These are phyloP conservation scores for Tulasnella sp. DNA, from an alignment of 768 basidiomycete species.

Conservation along the genomic window DNA sequence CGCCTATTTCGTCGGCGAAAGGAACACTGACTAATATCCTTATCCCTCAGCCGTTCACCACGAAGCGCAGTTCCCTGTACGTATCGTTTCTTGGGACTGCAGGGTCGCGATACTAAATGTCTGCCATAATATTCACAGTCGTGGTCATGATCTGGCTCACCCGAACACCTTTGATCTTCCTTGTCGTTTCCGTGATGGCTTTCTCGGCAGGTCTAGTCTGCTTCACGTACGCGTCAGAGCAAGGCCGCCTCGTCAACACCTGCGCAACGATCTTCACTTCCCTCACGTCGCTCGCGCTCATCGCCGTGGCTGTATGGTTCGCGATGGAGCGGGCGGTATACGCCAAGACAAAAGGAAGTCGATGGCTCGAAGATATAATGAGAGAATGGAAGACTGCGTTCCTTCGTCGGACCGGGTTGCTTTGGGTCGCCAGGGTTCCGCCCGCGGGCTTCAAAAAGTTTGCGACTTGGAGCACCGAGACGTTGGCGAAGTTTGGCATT, in stretches of 20 bases:
- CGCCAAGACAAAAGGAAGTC: conserved; percentile 26
- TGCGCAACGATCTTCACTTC: conserved; percentile 34
- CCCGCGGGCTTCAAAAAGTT: neutral
- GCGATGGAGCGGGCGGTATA: conserved; percentile 34
- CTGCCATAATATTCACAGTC: neutral
- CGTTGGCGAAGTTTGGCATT: neutral
- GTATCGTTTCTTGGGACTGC: conserved; percentile 44
- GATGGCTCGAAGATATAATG: conserved; percentile 8
- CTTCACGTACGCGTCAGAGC: conserved; percentile 32
- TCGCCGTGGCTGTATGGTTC: conserved; percentile 36
- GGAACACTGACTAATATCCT: neutral
- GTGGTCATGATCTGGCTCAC: conserved; percentile 35
- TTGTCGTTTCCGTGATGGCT: conserved; percentile 35
- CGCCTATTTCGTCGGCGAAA: neutral
- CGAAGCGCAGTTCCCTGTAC: conserved; percentile 35
- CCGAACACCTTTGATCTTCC: conserved; percentile 36
- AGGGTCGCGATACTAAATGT: neutral
- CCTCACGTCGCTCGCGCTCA: conserved; percentile 32
- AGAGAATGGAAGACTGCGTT: neutral
- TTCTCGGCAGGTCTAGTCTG: conserved; percentile 36
- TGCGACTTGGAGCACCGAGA: neutral
- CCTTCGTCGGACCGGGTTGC: conserved; percentile 8
- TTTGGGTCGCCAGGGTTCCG: conserved; percentile 18
- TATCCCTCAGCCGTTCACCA: conserved; percentile 26
- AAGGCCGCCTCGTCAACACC: conserved; percentile 28